Percentiles rank a stretch among this genome's conserved stretches.
Evolutionary conservation across 2,329 filamentous ascomycete genomes (phyloP).

Genomic region (Calonectria hawksworthii): DNA sequence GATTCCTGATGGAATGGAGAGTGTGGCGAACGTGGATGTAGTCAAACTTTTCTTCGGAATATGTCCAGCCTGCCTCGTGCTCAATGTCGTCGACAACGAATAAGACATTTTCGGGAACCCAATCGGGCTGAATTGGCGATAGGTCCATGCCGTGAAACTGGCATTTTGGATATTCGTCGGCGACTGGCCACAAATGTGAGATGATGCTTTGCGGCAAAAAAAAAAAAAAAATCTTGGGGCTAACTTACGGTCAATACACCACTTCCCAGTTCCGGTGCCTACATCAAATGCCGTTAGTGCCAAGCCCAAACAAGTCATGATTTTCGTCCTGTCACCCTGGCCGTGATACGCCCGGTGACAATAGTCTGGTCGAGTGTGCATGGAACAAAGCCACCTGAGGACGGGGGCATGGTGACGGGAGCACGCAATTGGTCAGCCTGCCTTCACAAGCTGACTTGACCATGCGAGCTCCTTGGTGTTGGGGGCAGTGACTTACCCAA

Average conservation of each 20-base stretch:
- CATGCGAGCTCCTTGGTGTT: background rate
- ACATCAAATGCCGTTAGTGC: slow-evolving; percentile 14
- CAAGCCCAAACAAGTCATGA: background rate
- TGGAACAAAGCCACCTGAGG: background rate
- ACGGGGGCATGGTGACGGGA: background rate
- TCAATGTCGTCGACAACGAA: slow-evolving; percentile 68
- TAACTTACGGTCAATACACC: slow-evolving; percentile 64
- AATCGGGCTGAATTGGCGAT: slow-evolving; percentile 66
- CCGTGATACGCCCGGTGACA: background rate
- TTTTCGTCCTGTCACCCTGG: background rate
- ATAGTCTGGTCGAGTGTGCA: background rate
- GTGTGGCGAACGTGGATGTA: slow-evolving; percentile 64
- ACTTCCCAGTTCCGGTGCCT: slow-evolving; percentile 67
- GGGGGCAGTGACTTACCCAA: slow-evolving; percentile 54
- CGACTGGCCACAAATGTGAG: slow-evolving; percentile 53
- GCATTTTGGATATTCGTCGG: slow-evolving; percentile 60
- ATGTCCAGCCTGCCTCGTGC: slow-evolving; percentile 63
- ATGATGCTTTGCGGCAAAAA: background rate
- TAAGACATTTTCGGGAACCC: slow-evolving; percentile 64
- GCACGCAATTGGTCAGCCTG: slow-evolving; percentile 1
- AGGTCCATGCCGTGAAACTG: slow-evolving; percentile 64
- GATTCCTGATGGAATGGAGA: slow-evolving; percentile 60
- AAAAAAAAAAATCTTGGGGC: background rate
- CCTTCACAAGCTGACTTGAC: background rate
- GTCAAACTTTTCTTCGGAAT: slow-evolving; percentile 61